A percentile compares a stretch with the other conserved stretches of the same genome.
Conservation (phyloP, 495 filamentous ascomycete genomes). For the Glarea lozoyensis region DNA sequence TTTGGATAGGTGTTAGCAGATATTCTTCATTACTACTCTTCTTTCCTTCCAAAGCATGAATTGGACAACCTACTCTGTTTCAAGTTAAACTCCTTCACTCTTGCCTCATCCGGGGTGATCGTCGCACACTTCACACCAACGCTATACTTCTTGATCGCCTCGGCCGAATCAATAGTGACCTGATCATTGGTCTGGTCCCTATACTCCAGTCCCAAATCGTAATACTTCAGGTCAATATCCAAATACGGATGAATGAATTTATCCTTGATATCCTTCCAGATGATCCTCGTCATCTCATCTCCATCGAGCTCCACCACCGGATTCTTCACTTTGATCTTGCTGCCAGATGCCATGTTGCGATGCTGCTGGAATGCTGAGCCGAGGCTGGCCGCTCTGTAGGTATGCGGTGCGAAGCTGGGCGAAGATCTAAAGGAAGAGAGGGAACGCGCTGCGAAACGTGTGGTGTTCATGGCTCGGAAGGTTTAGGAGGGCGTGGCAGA, state of each 20-base stretch:
- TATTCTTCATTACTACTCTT: not conserved
- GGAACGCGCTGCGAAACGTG: no score
- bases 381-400: constrained; percentile 5
- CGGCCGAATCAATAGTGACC: constrained; percentile 88
- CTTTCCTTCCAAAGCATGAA: not conserved
- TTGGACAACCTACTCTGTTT: constrained; percentile 69
- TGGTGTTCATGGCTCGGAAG: no score
- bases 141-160: constrained; percentile 97
- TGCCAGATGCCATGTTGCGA: constrained; percentile 19
- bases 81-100: constrained; percentile 94
- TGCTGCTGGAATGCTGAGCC: constrained; percentile 12
- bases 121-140: constrained; percentile 99
- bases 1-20: constrained; percentile 21
- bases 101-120: constrained; percentile 94
- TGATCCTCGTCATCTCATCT: constrained; percentile 99
- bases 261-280: constrained; percentile 97
- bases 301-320: constrained; percentile 95
- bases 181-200: constrained; percentile 93
- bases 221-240: constrained; percentile 97
- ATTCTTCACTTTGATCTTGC: constrained; percentile 95
- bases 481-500: no score
- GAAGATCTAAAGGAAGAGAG: no score
- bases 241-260: constrained; percentile 96
- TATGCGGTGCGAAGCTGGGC: not conserved
- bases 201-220: constrained; percentile 91